Base-by-base conservation (phyloP, 768 basidiomycete genomes). In the Boletellus ananiceps region DNA sequence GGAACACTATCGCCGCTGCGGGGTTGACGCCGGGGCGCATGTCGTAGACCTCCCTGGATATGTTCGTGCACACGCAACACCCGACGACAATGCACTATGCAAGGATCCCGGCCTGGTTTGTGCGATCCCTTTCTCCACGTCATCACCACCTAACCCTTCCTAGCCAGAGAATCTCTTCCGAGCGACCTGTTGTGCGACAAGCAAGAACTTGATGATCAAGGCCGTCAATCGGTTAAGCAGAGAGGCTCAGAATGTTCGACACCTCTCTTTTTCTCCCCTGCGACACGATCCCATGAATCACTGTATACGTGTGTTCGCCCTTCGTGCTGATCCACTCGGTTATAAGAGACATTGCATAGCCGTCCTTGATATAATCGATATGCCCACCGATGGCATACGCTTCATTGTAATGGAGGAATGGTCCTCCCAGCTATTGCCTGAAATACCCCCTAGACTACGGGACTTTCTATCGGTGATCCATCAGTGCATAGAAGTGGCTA, bases 351-450 rank as follows among this genome's bases (percentile, higher is more conserved):
- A 51, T 18, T 29, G 19, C 40, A 14, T 59, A 89, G 87, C 87
- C 34, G 72, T 89, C 16, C 63, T 86, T 27, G 83, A 83, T 58
- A 64, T 86, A 16, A 76, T 89, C 43, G 76, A 79, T 54, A 69
- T 79, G 18, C 62, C 69, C 2, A 59, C 70, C 9, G 82, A 85
- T 50, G 63, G 70, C 42, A 60, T 84, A 33, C 80, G 72, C 13
- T 83, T 89, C 58, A 81, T 89, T 48, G 80, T 88, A 21, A 88
- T 87, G 85, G 87, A 88, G 60, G 78, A 86, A 65, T 89, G 87
- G 87, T 83, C 81, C 13, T 72, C 84, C 11, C 76, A 83, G 47
- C 68, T 87, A 18, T 71, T 83, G 19, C 67, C 74, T 13, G 69
- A 71, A 32, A 66, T 71, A 21, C 81, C 82, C 6, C 77, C 74